Evolutionary conservation across 179 eudicot species (phyloP), one percentile per base, ranked within the genome.

Genomic region (Sideroxylon spinosum): DNA sequence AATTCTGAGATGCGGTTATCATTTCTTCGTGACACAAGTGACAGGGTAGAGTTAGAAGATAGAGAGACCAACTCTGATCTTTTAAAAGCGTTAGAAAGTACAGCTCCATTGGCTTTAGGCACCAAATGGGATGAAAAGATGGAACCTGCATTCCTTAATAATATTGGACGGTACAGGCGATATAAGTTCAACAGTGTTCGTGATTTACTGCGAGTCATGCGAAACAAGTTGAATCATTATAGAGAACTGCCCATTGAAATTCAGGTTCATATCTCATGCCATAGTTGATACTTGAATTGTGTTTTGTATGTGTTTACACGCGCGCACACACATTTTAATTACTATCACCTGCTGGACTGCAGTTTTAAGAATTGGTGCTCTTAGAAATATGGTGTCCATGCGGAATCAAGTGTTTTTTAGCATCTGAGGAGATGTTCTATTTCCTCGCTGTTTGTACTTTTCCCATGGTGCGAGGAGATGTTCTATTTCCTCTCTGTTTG

Each of bases 201-300:
- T 48, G 97, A 94, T 86, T 80, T 94, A 65, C 87, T 94, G 73
- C 87, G 98, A 70, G 97, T 94, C 75, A 86, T 94, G 84, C 92
- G 97, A 29, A 94, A 94, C 89, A 94, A 94, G 88, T 76, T 89
- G 82, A 94, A 89, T 88, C 98, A 94, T 77, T 93, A 93, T 67
- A 86, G 97, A 44, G 97, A 94, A 81, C 90, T 94, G 78, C 95
- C 98, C 68, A 71, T 78, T 50, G 89, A 93, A 75, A 89, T 94
- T 82, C 94, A 93, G 97, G 98, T 93, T 76, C 52, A 37, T 73
- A 76, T 73, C 55, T 70, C 56, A 26, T 26, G 44, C 74, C 28
- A 50, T 37, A 1, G 44, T 37, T 37, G 44, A 37, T 37, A 37
- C 3, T 37, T 37, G 44, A 37, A 37, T 37, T 37, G 44, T 37